These are phyloP conservation scores for Malus sieversii DNA, from an alignment of 306 rosid species.

Conservation along the genomic window DNA sequence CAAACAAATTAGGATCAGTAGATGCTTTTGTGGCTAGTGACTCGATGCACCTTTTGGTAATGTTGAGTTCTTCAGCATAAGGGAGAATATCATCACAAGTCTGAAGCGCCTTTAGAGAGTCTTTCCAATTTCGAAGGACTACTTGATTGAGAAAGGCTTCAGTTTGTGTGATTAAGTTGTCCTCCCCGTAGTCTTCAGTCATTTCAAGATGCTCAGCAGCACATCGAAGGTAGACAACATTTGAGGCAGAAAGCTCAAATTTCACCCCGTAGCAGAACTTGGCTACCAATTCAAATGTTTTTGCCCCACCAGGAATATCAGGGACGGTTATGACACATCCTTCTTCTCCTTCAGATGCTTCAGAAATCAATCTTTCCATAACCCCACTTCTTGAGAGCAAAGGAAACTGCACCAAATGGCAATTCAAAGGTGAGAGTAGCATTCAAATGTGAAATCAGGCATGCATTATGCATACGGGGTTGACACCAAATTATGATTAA, in stretches of 20 bases:
- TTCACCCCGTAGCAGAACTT: slow-evolving; percentile 96
- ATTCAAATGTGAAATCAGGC: background rate
- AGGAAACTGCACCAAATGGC: slow-evolving; percentile 72
- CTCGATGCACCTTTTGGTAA: slow-evolving; percentile 81
- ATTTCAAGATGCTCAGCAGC: slow-evolving; percentile 89
- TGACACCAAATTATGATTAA: background rate
- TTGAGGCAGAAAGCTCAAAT: slow-evolving; percentile 89
- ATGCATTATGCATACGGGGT: background rate
- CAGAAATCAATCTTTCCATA: slow-evolving; percentile 74
- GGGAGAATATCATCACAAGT: slow-evolving; percentile 55
- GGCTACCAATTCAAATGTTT: slow-evolving; percentile 87
- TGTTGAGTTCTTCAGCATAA: slow-evolving; percentile 63
- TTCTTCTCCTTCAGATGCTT: slow-evolving; percentile 70
- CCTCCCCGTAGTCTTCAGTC: slow-evolving; percentile 92
- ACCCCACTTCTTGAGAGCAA: slow-evolving; percentile 97
- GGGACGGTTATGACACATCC: slow-evolving; percentile 44
- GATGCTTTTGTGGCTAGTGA: slow-evolving; percentile 81
- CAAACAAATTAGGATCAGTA: slow-evolving; percentile 86
- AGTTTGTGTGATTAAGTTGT: slow-evolving; percentile 62
- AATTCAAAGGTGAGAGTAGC: slow-evolving; percentile 12
- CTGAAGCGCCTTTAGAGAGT: slow-evolving; percentile 84
- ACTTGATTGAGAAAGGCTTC: slow-evolving; percentile 79
- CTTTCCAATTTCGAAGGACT: slow-evolving; percentile 81
- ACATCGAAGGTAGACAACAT: slow-evolving; percentile 79
- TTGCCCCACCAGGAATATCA: slow-evolving; percentile 87